Base-by-base conservation (phyloP, 2,329 filamentous ascomycete genomes). In the Fusarium euwallaceae region DNA sequence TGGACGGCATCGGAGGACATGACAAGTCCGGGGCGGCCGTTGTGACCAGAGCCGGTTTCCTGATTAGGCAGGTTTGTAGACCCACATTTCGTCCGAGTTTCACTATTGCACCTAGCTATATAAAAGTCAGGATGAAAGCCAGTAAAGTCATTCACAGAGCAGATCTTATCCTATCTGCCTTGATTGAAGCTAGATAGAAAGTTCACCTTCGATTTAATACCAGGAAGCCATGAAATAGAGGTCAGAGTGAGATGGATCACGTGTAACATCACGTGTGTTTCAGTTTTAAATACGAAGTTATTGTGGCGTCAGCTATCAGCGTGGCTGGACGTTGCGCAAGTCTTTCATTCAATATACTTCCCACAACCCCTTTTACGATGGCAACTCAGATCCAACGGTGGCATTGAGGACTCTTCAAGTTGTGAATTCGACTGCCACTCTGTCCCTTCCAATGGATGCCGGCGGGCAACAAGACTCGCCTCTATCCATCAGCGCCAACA, bases 401-500 rank as follows among this genome's bases (percentile, higher is more conserved):
- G 27, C 14, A 32, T 58, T 24, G n/a, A 27, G 10, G 24, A 56
- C 4, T 27, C n/a, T 11, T 36, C n/a, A n/a, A 55, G 6, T 5
- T n/a, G 9, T 39, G 17, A n/a, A 34, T 14, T 32, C 24, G n/a
- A 20, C 17, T 9, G 27, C 9, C 16, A 48, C 34, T 10, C 8
- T n/a, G 8, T 10, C 39, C 10, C n/a, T 16, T n/a, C 24, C 58
- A 55, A 79, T 82, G 79, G 80, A 80, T 61, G 66, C 72, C 51
- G 27, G 34, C 51, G 70, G 68, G 32, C 77, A 81, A 36, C 75
- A 77, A 51, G 85, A 88, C 78, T 84, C 84, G 32, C 86, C 85
- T 6, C 80, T 88, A 27, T 87, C 84, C 53, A 84, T 85, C 56
- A 82, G 83, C 6, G 81, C 86, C 62, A 86, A 82, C 67, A 71